Evolutionary conservation across 192 early-diverging fungal species (phyloP).

Genomic region (Backusella macrospora): DNA sequence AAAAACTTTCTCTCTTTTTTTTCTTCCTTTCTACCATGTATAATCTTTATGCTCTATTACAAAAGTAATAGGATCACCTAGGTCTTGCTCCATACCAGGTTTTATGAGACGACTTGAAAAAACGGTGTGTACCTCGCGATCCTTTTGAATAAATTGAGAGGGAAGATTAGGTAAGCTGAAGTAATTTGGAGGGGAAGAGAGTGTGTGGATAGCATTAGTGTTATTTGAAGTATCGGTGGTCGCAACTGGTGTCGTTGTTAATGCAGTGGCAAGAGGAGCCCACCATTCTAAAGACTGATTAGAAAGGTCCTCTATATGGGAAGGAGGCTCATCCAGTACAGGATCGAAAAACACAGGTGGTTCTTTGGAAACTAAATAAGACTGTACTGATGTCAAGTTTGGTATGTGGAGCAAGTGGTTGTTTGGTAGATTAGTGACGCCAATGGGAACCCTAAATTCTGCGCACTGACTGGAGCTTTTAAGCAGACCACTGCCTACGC

Average conservation of each 20-base stretch:
- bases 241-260: conserved; percentile 14
- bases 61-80: conserved; percentile 34
- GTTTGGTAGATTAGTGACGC: conserved; percentile 39
- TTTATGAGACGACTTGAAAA: conserved; percentile 31
- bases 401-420: conserved; percentile 32
- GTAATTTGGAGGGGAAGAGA: conserved; percentile 33
- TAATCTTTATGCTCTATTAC: conserved; percentile 15
- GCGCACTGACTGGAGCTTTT: conserved; percentile 13
- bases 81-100: conserved; percentile 19
- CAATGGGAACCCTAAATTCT: conserved; percentile 37
- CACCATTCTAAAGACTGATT: conserved; percentile 7
- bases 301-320: neutral
- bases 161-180: conserved; percentile 33
- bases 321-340: conserved; percentile 36
- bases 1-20: neutral
- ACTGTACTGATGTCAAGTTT: conserved; percentile 32
- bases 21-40: conserved; percentile 23
- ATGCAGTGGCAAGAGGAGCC: conserved; percentile 19
- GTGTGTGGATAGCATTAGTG: no score
- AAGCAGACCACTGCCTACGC: neutral
- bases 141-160: conserved; percentile 33
- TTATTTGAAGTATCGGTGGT: no score
- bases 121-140: conserved; percentile 18
- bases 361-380: conserved; percentile 28
- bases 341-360: conserved; percentile 39